Base-by-base conservation (phyloP, 1,284 basidiomycete species). In the Ganoderma meredithae region DNA sequence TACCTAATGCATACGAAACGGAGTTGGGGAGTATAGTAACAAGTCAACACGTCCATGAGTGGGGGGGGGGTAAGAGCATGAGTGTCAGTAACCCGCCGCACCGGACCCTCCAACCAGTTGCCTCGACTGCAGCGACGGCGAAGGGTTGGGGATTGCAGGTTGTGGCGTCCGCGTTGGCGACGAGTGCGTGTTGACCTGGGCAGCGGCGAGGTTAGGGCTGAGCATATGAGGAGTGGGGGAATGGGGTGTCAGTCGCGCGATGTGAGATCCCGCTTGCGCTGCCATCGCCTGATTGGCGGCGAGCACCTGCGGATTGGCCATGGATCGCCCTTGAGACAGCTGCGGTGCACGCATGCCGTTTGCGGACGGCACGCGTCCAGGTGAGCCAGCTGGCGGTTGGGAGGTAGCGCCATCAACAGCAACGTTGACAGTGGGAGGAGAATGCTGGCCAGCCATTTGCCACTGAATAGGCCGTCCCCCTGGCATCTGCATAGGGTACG, bases 91-190 rank as follows among this genome's bases (percentile, higher is more conserved):
- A 53, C 82, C 82, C 66, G 81, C 83, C 55, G 71, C 71, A 10
- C 83, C 83, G 59, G 82, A 82, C 68, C 80, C 81, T 15, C 83
- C 80, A 12, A 85, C 80, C 44, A 76, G 75, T 73, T 90, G 86
- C 72, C 90, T 87, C 69, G 88, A 86, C 77, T 88, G 88, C 70
- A 90, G 72, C 59, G 88, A 88, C n/a, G 90, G 89, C 15, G 89
- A 90, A 39, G 86, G 81, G 75, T 71, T 72, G n/a, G 75, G 71
- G 59, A 88, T 84, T 43, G 87, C 84, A 5, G 87, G 84, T 70
- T 88, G 84, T 6, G 86, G 82, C 25, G 85, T 80, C 27, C 88
- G 83, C 1, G 88, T 85, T 2, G 89, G 87, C 8, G 88, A 88
- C 64, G 83, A 81, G 62, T 88, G 85, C 15, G 62, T 67, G 55